phyloP scores from a whole-genome alignment of 2,329 filamentous ascomycete genomes.

The Cercospora zeae-maydis region DNA sequence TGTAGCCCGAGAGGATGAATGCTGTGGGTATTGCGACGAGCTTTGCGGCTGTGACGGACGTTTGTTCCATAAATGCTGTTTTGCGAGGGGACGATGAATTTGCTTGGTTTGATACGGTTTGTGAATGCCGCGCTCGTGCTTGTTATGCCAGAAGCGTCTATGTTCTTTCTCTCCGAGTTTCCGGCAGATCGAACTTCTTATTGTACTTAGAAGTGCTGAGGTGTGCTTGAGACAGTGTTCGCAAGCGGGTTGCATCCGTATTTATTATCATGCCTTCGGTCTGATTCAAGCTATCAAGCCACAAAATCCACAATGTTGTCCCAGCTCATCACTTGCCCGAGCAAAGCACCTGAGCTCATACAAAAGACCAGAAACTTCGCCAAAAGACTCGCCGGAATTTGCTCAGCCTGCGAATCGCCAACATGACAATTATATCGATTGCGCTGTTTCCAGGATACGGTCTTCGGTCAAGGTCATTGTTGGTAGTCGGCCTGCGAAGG shows the following conservation, averaged over 20 bases:
- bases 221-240: no score
- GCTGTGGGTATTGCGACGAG: background rate
- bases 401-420: background rate
- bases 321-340: background rate
- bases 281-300: background rate
- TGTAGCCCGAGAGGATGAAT: background rate
- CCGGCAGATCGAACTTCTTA: no score
- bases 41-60: background rate
- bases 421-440: background rate
- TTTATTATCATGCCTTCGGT: background rate
- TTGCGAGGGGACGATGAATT: no score
- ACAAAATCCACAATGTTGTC: background rate
- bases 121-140: no score
- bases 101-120: no score
- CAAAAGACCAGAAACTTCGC: background rate
- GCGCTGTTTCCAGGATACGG: background rate
- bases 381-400: background rate
- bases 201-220: no score
- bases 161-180: no score
- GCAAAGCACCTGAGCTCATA: background rate
- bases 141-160: no score
- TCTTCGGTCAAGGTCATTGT: background rate
- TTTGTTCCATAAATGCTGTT: background rate
- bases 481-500: background rate
- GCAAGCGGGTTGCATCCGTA: no score